Percentiles rank a stretch among this genome's conserved stretches.
phyloP scores from a whole-genome alignment of 176 grass and related monocot genomes.

The Phoenix roebelenii region DNA sequence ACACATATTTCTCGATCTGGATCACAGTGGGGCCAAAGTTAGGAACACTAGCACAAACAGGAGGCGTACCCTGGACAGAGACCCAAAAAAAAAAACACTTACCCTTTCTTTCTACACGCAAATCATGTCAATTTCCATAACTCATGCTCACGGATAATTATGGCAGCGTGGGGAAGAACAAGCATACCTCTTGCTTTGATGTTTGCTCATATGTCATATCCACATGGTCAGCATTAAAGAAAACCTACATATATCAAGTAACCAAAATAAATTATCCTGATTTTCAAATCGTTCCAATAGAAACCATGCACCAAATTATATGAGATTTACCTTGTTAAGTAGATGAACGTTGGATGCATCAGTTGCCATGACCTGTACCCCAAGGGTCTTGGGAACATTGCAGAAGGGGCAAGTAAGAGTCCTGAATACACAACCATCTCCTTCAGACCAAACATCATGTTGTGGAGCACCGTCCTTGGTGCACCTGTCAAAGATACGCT shows the following conservation, averaged over 20 bases:
- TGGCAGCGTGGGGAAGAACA: not conserved
- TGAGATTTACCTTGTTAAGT: conserved; percentile 45
- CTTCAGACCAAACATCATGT: conserved; percentile 56
- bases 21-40: conserved; percentile 4
- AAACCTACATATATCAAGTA: conserved; percentile 31
- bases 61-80: conserved; percentile 7
- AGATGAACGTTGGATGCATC: conserved; percentile 51
- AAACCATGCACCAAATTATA: too few relatives aligned
- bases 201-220: conserved; percentile 34
- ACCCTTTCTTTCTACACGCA: conserved; percentile 1
- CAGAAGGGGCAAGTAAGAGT: conserved; percentile 49
- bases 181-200: conserved; percentile 36
- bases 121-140: not conserved
- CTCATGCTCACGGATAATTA: not conserved
- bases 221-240: conserved; percentile 62
- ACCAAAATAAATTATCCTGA: too few relatives aligned
- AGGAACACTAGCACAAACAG: not conserved
- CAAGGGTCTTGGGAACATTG: conserved; percentile 31
- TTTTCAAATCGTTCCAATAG: too few relatives aligned
- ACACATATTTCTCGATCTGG: conserved; percentile 43
- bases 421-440: conserved; percentile 81
- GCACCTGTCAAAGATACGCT: conserved; percentile 30
- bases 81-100: not conserved
- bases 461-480: conserved; percentile 15
- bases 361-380: conserved; percentile 69